Evolutionary conservation across 1,139 yeast species (phyloP).

Genomic region (Sugiyamaella neomexicana): DNA sequence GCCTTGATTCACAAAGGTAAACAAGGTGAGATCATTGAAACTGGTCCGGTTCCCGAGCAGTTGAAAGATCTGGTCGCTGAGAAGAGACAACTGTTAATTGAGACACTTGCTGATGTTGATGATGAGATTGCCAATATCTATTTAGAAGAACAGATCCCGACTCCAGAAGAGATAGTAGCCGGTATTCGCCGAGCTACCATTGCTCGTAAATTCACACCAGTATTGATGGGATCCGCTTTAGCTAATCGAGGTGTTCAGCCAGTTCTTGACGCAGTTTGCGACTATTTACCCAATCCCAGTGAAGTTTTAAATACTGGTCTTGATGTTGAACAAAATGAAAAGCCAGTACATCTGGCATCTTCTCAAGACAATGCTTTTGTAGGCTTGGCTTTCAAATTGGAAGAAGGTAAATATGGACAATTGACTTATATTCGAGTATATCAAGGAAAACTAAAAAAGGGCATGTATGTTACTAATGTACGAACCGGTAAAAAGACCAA

Average conservation of each 20-base stretch:
- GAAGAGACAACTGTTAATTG: constrained; percentile 79
- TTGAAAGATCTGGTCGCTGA: constrained; percentile 75
- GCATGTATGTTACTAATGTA: constrained; percentile 82
- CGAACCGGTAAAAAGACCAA: constrained; percentile 93
- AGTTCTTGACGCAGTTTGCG: constrained; percentile 94
- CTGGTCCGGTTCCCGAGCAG: constrained; percentile 70
- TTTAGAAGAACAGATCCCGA: constrained; percentile 87
- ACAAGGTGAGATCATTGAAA: constrained; percentile 79
- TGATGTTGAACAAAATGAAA: constrained; percentile 69
- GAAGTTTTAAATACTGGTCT: constrained; percentile 89
- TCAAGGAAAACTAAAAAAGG: constrained; percentile 92
- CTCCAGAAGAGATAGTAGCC: constrained; percentile 72
- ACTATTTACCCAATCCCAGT: constrained; percentile 91
- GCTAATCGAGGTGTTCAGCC: constrained; percentile 96
- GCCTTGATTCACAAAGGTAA: constrained; percentile 87
- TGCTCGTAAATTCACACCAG: constrained; percentile 96
- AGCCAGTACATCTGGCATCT: constrained; percentile 73
- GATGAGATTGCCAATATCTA: constrained; percentile 94
- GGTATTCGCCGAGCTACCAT: constrained; percentile 97
- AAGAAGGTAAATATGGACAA: constrained; percentile 98
- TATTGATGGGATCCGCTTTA: constrained; percentile 95
- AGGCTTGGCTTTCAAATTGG: constrained; percentile 95
- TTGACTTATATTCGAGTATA: constrained; percentile 94
- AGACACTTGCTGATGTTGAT: constrained; percentile 95
- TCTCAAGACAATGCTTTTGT: constrained; percentile 79